Conservation (phyloP, 495 filamentous ascomycete species). For the Parathielavia appendiculata region DNA sequence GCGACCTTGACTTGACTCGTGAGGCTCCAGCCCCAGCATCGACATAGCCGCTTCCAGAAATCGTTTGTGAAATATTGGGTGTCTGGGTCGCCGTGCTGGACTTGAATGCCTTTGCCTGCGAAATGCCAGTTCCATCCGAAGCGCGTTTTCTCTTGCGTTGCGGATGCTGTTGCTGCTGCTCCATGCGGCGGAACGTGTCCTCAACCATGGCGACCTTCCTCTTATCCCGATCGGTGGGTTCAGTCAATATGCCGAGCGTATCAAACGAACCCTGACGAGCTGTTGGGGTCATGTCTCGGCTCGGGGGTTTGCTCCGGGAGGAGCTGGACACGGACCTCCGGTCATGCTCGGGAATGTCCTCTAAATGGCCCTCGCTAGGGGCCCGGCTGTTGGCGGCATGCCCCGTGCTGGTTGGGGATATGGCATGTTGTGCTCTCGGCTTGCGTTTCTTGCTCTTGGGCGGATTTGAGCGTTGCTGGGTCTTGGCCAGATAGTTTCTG, state of each 20-base stretch:
- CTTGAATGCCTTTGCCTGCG: conserved; percentile 38
- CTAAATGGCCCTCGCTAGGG: conserved; percentile 61
- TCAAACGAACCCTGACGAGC: conserved; percentile 49
- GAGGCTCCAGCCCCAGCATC: conserved; percentile 47
- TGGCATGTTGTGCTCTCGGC: conserved; percentile 44
- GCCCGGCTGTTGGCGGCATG: conserved; percentile 72
- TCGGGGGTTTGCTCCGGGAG: conserved; percentile 64
- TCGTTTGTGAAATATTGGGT: conserved; percentile 30
- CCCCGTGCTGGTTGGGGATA: conserved; percentile 65
- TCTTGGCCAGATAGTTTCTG: conserved; percentile 53
- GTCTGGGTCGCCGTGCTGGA: conserved; percentile 33
- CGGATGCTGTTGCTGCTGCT: conserved; percentile 49
- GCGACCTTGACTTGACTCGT: conserved; percentile 46
- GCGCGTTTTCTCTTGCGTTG: conserved; percentile 56
- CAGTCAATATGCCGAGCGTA: conserved; percentile 48
- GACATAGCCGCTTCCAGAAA: conserved; percentile 40
- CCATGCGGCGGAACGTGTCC: conserved; percentile 63
- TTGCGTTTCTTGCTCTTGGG: conserved; percentile 59
- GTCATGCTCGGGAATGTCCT: conserved; percentile 53
- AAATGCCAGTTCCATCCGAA: conserved; percentile 49
- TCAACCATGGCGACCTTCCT: conserved; percentile 82
- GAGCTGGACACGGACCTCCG: conserved; percentile 70
- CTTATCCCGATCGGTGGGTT: conserved; percentile 79
- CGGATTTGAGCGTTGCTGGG: conserved; percentile 44
- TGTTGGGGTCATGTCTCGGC: conserved; percentile 75